Evolutionary conservation across 345 rosid species (phyloP).

Genomic region (Hibiscus trionum): DNA sequence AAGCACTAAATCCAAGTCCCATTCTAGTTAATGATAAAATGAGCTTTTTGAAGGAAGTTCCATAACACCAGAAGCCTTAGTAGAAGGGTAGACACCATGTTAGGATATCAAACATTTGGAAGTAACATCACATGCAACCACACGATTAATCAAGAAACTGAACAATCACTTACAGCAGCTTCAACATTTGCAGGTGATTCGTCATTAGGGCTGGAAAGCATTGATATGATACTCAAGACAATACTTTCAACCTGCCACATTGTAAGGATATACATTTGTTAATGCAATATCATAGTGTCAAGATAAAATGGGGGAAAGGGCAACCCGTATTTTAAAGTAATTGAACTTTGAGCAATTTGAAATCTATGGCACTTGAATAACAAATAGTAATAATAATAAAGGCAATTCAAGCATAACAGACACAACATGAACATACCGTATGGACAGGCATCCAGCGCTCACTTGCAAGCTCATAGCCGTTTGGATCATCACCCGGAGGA

Average conservation of each 20-base stretch:
- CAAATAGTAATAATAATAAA: too few relatives aligned
- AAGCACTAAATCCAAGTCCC: neutral
- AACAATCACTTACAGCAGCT: neutral
- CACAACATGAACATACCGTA: neutral
- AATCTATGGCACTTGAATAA: neutral
- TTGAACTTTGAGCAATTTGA: neutral
- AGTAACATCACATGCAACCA: neutral
- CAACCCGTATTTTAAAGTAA: neutral
- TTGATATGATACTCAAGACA: neutral
- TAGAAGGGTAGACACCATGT: neutral
- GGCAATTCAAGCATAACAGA: neutral
- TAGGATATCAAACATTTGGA: neutral
- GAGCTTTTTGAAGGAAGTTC: neutral
- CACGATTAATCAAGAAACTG: neutral
- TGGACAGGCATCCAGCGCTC: constrained; percentile 61
- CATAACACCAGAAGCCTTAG: neutral
- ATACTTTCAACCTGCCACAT: neutral
- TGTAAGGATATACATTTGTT: neutral
- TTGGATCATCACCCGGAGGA: constrained; percentile 80
- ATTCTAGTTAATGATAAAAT: neutral
- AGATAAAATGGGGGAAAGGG: neutral
- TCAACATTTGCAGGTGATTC: neutral
- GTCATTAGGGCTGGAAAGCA: neutral
- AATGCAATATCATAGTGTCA: neutral
- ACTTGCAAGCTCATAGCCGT: constrained; percentile 94